Percentiles rank a stretch among this genome's conserved stretches.
Evolutionary conservation across 176 grass and related monocot genomes (phyloP).

Genomic region (Poa pratensis): DNA sequence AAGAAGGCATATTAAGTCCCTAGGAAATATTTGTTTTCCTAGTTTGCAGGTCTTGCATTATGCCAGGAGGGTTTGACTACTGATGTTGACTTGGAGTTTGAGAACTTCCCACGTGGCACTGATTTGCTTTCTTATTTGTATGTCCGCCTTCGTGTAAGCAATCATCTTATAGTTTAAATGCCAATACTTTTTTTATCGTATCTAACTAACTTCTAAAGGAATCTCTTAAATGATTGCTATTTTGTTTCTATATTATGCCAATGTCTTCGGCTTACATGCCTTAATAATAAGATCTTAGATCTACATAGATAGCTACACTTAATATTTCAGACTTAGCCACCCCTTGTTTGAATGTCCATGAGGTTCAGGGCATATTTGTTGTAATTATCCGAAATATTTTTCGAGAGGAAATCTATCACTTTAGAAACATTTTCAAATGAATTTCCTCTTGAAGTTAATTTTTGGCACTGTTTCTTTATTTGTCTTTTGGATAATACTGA

Average conservation of each 20-base stretch:
- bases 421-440: background rate
- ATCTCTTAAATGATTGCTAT: background rate
- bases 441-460: background rate
- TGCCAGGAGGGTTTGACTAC: constrained; percentile 77
- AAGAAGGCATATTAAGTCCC: constrained; percentile 77
- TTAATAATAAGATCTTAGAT: background rate
- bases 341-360: background rate
- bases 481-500: constrained; percentile 13
- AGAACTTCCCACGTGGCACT: constrained; percentile 80
- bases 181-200: background rate
- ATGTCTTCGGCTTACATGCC: constrained; percentile 21
- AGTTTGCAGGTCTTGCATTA: constrained; percentile 74
- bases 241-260: constrained; percentile 36
- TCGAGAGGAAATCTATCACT: background rate
- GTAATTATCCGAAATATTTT: constrained; percentile 20
- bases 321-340: constrained; percentile 13
- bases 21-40: constrained; percentile 96
- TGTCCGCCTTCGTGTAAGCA: constrained; percentile 91
- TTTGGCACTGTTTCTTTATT: background rate
- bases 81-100: constrained; percentile 73
- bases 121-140: constrained; percentile 98
- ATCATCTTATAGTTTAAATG: constrained; percentile 46
- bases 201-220: constrained; percentile 34
- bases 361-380: background rate
- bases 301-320: background rate